A percentile compares a stretch with the other conserved stretches of the same genome.
phyloP scores from a whole-genome alignment of 228 moss, liverwort and hornwort species.

The Sphagnum magellanicum region DNA sequence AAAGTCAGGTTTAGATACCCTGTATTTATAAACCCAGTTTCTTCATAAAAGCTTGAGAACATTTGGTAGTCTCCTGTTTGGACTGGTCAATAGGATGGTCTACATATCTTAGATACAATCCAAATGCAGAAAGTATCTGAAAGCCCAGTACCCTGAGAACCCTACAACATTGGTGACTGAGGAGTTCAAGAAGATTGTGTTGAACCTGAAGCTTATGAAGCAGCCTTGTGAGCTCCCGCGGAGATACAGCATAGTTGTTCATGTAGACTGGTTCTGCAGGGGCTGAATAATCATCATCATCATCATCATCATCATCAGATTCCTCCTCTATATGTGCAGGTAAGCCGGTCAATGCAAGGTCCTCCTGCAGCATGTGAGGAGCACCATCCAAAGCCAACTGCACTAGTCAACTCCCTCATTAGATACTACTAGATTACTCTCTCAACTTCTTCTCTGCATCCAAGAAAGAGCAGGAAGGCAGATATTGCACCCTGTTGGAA shows the following conservation, averaged over 20 bases:
- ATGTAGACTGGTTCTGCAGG: constrained; percentile 26
- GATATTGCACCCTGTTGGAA: no score
- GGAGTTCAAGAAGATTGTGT: neutral
- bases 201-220: constrained; percentile 47
- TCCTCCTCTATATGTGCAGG: constrained; percentile 35
- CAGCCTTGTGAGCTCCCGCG: constrained; percentile 42
- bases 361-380: constrained; percentile 42
- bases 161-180: no score
- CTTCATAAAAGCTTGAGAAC: no score
- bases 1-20: no score
- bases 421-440: neutral
- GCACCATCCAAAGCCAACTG: constrained; percentile 52
- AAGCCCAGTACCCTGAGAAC: no score
- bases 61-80: no score
- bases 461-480: no score
- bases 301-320: constrained; percentile 1
- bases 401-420: neutral
- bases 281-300: constrained; percentile 32
- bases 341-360: constrained; percentile 38
- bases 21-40: no score
- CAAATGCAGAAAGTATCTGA: no score
- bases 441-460: no score
- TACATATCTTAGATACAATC: no score
- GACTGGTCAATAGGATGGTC: no score
- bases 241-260: constrained; percentile 60